Percentiles rank a stretch among this genome's conserved stretches.
phyloP scores from a whole-genome alignment of 305 asterid genomes.

The Ajuga reptans region DNA sequence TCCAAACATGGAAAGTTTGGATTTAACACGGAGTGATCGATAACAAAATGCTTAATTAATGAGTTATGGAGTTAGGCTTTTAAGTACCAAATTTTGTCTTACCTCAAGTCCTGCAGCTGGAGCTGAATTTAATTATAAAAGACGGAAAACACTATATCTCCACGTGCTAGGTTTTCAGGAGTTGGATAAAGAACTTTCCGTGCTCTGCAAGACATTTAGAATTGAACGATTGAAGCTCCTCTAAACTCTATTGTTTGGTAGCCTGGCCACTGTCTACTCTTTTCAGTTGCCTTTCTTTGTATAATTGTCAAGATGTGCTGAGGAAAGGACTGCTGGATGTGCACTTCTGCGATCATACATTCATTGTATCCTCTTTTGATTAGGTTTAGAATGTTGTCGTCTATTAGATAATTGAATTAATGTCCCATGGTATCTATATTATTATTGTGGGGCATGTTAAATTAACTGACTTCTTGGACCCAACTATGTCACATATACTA shows the following conservation, averaged over 20 bases:
- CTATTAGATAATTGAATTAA: background rate
- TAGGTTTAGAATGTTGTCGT: background rate
- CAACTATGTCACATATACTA: background rate
- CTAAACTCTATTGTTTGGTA: background rate
- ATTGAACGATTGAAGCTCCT: background rate
- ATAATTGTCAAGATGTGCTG: conserved; percentile 13
- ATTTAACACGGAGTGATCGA: background rate
- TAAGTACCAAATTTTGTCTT: background rate
- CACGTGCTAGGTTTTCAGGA: background rate
- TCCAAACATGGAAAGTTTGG: conserved; percentile 13
- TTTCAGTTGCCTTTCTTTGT: conserved; percentile 1
- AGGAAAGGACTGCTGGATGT: conserved; percentile 1
- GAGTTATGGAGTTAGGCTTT: background rate
- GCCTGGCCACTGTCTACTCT: background rate
- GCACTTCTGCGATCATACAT: conserved; percentile 3
- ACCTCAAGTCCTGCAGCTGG: conserved; percentile 10
- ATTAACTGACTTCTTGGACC: background rate
- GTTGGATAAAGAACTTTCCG: background rate
- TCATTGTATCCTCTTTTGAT: conserved; percentile 4
- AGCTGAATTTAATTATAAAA: conserved; percentile 16
- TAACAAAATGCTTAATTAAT: background rate
- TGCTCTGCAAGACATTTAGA: background rate
- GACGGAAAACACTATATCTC: conserved; percentile 1
- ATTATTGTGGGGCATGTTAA: background rate
- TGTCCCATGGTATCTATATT: background rate